These are phyloP conservation scores for Albizia julibrissin DNA, from an alignment of 306 rosid species.

Conservation along the genomic window DNA sequence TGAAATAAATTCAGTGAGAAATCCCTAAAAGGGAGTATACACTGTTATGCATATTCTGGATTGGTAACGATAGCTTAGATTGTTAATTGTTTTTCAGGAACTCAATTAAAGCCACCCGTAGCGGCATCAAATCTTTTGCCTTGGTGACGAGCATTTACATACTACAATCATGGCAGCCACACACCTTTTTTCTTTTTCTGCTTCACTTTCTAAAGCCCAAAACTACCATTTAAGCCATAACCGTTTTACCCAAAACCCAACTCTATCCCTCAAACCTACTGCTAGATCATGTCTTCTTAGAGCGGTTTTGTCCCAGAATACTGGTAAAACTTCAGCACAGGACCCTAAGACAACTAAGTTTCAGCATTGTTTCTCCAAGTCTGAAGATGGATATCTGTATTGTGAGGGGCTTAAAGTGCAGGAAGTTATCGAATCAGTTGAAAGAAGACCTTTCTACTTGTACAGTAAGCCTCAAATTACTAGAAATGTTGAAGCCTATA, in stretches of 20 bases:
- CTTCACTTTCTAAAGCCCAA: slow-evolving; percentile 44
- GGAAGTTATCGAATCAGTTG: slow-evolving; percentile 87
- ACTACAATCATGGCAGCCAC: slow-evolving; percentile 61
- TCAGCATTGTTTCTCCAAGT: slow-evolving; percentile 75
- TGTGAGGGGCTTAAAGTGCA: slow-evolving; percentile 75
- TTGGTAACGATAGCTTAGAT: not conserved
- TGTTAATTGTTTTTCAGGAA: slow-evolving; percentile 19
- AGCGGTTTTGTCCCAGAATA: slow-evolving; percentile 64
- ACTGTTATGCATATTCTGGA: not conserved
- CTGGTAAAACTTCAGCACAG: slow-evolving; percentile 40
- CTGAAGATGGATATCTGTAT: slow-evolving; percentile 76
- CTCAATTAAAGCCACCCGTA: not conserved
- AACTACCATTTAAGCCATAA: slow-evolving; percentile 36
- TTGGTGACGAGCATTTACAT: not conserved
- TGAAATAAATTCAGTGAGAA: not conserved
- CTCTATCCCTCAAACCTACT: slow-evolving; percentile 36
- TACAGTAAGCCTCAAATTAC: slow-evolving; percentile 91
- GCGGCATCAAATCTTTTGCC: not conserved
- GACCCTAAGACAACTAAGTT: slow-evolving; percentile 43
- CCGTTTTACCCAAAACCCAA: slow-evolving; percentile 40
- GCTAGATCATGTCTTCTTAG: slow-evolving; percentile 40
- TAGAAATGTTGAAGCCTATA: slow-evolving; percentile 81
- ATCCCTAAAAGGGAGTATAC: not conserved
- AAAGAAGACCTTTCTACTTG: slow-evolving; percentile 83
- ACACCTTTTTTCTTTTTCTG: slow-evolving; percentile 45